Base-by-base conservation (phyloP, 129 eudicot species). In the Cynara cardunculus region DNA sequence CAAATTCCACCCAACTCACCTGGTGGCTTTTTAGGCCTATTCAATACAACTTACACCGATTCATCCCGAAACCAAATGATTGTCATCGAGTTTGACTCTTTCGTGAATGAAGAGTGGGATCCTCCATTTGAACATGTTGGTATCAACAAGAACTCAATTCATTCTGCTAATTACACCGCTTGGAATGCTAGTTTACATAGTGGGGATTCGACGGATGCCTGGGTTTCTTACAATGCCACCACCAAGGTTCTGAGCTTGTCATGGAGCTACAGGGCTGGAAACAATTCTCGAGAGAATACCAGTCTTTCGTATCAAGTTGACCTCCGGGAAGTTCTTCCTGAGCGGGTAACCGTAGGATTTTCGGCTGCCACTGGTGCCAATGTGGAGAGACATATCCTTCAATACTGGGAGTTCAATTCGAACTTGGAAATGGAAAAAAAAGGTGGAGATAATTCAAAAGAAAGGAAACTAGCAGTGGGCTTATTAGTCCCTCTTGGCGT, bases 1-100 rank as follows among this genome's bases (percentile, higher is more conserved):
- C 91, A 81, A 72, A 82, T 82, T 34, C 94, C 88, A 68, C 85
- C 84, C 30, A 87, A 87, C 78, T 88, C 94, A 12, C 79, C 76
- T 11, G 90, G 90, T 65, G 94, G 91, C 30, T 87, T 78, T 74
- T 26, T 90, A 46, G 94, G 91, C 30, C 87, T 90, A 0, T 88
- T 90, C 22, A 83, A 82, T 28, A 73, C 83, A 25, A 75, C 85
- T 31, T 81, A 76, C 72, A 79, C 72, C 2, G 83, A 75, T 61
- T 78, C 87, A 2, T 28, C 89, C 27, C n/a, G 25, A 44, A 77
- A 81, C 72, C 86, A 79, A 9, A 84, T 90, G 69, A 77, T 90
- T 7, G 76, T 78, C 0, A 79, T 90, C 14, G 95, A 90, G 80
- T 90, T 90, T 25, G 92, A 88, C 82, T 84, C 88, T 14, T 84